Percentiles rank a stretch among this genome's conserved stretches.
phyloP scores from a whole-genome alignment of 2,329 filamentous ascomycete species.

The Venturia pyrina region DNA sequence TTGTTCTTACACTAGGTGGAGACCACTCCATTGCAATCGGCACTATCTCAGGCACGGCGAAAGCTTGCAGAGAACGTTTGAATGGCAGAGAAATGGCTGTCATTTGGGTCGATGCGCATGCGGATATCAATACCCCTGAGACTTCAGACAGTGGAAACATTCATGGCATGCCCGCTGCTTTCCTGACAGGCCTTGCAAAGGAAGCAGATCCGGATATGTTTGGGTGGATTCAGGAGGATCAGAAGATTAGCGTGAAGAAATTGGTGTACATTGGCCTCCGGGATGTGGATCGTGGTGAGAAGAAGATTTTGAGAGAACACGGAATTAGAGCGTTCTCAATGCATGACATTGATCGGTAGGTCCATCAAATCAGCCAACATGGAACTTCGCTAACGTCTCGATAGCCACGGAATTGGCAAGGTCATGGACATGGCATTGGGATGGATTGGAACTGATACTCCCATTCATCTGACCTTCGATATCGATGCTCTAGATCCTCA shows the following conservation, averaged over 20 bases:
- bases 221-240: conserved; percentile 74
- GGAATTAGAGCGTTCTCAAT: conserved; percentile 95
- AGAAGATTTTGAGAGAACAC: conserved; percentile 78
- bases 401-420: conserved; percentile 79
- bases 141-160: conserved; percentile 84
- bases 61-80: conserved; percentile 74
- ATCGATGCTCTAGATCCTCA: conserved; percentile 92
- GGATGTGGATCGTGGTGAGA: conserved; percentile 90
- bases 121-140: conserved; percentile 96
- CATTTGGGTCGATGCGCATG: conserved; percentile 97
- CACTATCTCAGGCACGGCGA: conserved; percentile 77
- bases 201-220: conserved; percentile 72
- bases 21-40: conserved; percentile 97
- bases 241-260: conserved; percentile 64
- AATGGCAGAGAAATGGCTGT: conserved; percentile 71
- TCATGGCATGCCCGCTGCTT: conserved; percentile 95
- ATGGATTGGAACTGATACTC: conserved; percentile 87
- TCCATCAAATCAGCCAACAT: neutral
- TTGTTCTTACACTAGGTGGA: conserved; percentile 87
- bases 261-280: conserved; percentile 93
- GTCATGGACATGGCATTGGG: conserved; percentile 98
- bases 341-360: conserved; percentile 86
- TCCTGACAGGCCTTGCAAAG: conserved; percentile 73
- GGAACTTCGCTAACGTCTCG: conserved; percentile 11
- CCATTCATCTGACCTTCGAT: conserved; percentile 95